Conservation (phyloP, 768 basidiomycete species). For the Cystobasidium ongulense region DNA sequence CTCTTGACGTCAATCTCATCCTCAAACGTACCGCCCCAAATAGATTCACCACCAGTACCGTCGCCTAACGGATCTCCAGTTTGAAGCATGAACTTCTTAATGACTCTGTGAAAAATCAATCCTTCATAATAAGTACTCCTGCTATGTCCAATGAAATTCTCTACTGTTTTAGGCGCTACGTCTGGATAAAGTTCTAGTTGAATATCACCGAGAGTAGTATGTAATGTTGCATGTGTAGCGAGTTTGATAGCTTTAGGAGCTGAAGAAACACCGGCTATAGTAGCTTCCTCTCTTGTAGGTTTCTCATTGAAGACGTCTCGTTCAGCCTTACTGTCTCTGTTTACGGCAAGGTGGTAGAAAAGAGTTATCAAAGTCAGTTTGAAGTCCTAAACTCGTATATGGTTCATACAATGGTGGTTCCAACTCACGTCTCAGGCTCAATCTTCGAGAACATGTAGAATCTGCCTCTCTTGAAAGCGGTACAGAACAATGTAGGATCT, state of each 20-base stretch:
- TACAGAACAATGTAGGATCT: constrained; percentile 87
- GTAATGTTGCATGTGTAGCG: constrained; percentile 75
- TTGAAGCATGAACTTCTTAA: constrained; percentile 67
- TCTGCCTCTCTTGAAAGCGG: constrained; percentile 81
- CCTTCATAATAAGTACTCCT: constrained; percentile 84
- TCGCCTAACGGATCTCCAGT: constrained; percentile 86
- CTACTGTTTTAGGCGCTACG: constrained; percentile 86
- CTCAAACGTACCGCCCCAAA: constrained; percentile 92
- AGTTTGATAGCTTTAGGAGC: constrained; percentile 51
- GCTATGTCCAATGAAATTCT: constrained; percentile 92
- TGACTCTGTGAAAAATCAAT: constrained; percentile 92
- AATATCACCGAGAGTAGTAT: constrained; percentile 92
- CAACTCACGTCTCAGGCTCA: constrained; percentile 64
- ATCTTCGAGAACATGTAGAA: constrained; percentile 91
- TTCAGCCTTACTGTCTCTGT: constrained; percentile 77
- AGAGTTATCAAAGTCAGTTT: background rate
- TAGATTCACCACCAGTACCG: constrained; percentile 81
- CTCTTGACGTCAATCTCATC: constrained; percentile 81
- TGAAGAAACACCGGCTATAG: constrained; percentile 58
- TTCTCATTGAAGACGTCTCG: constrained; percentile 97
- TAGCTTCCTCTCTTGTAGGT: constrained; percentile 92
- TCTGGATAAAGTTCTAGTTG: constrained; percentile 80
- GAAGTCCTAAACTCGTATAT: background rate
- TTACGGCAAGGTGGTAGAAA: background rate
- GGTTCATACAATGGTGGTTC: background rate